Conservation (phyloP, 2,329 filamentous ascomycete species). For the Coniella vitis region DNA sequence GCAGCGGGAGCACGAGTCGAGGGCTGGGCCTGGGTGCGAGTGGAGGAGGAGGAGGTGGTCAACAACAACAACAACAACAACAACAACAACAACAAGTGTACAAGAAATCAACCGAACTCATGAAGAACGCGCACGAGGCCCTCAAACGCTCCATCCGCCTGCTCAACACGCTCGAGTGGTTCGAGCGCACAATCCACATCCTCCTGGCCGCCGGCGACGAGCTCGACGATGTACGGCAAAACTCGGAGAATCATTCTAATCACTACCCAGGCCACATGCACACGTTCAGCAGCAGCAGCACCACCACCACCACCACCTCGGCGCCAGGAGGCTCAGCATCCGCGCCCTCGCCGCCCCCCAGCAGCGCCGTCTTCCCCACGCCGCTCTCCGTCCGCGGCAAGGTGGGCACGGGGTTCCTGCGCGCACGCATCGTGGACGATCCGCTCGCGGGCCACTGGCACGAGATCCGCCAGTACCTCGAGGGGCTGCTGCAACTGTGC, state of each 20-base stretch:
- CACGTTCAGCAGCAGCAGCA: no score
- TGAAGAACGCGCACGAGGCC: conserved; percentile 41
- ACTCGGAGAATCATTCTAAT: conserved; percentile 14
- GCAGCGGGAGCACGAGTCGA: conserved; percentile 13
- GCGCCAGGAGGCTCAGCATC: no score
- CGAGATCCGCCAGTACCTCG: conserved; percentile 40
- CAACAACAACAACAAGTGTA: conserved; percentile 26
- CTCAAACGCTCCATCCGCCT: conserved; percentile 38
- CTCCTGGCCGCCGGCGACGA: conserved; percentile 38
- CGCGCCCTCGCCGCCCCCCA: background rate
- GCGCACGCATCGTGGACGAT: conserved; percentile 17
- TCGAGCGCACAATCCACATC: conserved; percentile 38
- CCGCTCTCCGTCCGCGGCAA: conserved; percentile 17
- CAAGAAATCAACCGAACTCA: conserved; percentile 39
- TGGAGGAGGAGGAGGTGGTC: no score
- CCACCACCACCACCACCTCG: no score
- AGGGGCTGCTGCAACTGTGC: conserved; percentile 36
- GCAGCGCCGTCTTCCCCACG: conserved; percentile 6
- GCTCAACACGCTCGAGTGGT: conserved; percentile 40
- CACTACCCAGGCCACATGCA: background rate
- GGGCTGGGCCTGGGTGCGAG: background rate
- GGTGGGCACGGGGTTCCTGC: conserved; percentile 13
- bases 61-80: background rate
- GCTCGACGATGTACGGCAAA: conserved; percentile 26
- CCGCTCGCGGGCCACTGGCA: conserved; percentile 35